These are phyloP conservation scores for Ophiobolus disseminans DNA, from an alignment of 2,329 filamentous ascomycete species.

Conservation along the genomic window DNA sequence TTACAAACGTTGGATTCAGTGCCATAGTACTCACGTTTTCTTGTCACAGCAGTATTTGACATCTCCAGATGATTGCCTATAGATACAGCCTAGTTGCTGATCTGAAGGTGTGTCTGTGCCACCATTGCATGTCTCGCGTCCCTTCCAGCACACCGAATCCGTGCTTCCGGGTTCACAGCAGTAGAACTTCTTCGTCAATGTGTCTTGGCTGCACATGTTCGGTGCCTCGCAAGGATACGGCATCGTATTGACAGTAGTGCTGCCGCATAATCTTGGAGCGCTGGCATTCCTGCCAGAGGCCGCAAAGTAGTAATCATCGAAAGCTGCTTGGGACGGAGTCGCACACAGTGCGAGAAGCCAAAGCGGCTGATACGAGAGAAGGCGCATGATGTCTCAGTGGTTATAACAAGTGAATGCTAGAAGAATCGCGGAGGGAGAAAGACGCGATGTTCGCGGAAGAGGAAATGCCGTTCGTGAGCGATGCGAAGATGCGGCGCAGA, in stretches of 20 bases:
- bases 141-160: conserved; percentile 25
- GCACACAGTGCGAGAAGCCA: conserved; percentile 2
- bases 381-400: background rate
- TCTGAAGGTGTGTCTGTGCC: background rate
- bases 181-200: conserved; percentile 19
- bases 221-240: conserved; percentile 18
- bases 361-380: background rate
- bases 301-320: conserved; percentile 3
- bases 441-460: too few relatives aligned
- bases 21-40: background rate
- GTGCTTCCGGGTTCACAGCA: conserved; percentile 22
- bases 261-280: background rate
- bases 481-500: background rate
- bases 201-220: conserved; percentile 14
- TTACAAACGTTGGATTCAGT: background rate
- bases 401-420: too few relatives aligned
- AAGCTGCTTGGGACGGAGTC: conserved; percentile 2
- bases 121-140: conserved; percentile 11
- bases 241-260: too few relatives aligned
- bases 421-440: too few relatives aligned
- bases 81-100: conserved; percentile 3
- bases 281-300: conserved; percentile 1
- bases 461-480: background rate
- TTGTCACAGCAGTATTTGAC: conserved; percentile 7
- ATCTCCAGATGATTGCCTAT: background rate